Base-by-base conservation (phyloP, 2,329 filamentous ascomycete genomes). In the Torrubiella hemipterigena region DNA sequence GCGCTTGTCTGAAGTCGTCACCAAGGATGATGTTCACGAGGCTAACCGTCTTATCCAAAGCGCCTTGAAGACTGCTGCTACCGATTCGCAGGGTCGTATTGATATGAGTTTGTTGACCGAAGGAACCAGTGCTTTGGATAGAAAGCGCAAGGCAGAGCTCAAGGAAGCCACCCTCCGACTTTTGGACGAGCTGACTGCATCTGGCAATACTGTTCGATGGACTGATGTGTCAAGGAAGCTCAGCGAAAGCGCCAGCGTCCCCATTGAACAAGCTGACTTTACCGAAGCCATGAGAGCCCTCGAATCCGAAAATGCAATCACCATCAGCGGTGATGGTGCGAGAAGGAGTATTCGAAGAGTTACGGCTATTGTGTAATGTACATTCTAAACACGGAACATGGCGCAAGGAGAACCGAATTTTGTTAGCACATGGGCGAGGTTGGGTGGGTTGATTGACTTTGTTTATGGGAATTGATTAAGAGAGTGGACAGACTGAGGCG, bases 91-190 rank as follows among this genome's bases (percentile, higher is more conserved):
- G 45, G 91, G 91, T 33, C 69, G 94, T 35, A 96, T 98, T 48
- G 91, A 98, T 52, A 96, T 98, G 91, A 81, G 82, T 34, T 65
- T 98, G 29, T 65, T 98, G 39, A 95, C 87, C 0, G 91, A 96
- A 50, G 91, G 91, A n/a, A 93, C 84, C 3, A 86, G 81, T 44
- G 77, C 85, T 1, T 77, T 77, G n/a, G 91, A 96, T 54, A 69
- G 91, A 30, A 77, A 83, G 50, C 67, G 84, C 41, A 81, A 78
- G 50, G 77, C 81, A 23, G 87, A 95, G 52, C 61, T 98, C 47
- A 93, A 93, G 66, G 73, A 71, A 34, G 86, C 81, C 0, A 66
- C 93, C 1, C 52, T 93, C 20, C 63, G 61, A 20, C 61, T 86
- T 14, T 56, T 98, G 10, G 89, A 96, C 49, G 86, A 94, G 44